phyloP scores from a whole-genome alignment of 2,329 filamentous ascomycete species.

The Cylindrodendrum hubeiense region DNA sequence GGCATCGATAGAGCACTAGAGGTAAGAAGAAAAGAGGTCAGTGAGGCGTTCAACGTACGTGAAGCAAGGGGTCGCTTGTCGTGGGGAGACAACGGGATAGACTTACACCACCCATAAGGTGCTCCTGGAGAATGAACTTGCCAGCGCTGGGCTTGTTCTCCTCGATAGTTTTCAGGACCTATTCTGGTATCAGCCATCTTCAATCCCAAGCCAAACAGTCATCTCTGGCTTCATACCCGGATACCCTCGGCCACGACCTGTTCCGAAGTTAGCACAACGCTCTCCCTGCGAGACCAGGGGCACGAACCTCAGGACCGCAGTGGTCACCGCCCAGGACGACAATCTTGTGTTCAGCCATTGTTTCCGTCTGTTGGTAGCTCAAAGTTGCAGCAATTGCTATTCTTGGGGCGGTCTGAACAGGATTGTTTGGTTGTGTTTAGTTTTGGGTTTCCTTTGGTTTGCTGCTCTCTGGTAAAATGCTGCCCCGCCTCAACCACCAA shows the following conservation, averaged over 20 bases:
- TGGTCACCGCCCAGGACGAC: constrained; percentile 88
- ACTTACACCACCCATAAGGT: constrained; percentile 90
- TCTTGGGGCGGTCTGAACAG: background rate
- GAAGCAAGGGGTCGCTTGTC: constrained; percentile 7
- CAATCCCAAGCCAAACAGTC: background rate
- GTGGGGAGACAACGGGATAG: constrained; percentile 3
- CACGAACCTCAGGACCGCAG: constrained; percentile 83
- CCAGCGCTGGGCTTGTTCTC: constrained; percentile 74
- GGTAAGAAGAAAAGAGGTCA: background rate
- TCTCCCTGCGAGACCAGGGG: background rate
- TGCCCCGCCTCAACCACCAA: constrained; percentile 41
- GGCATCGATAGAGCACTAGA: constrained; percentile 87
- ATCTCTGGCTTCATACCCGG: constrained; percentile 70
- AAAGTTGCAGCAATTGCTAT: constrained; percentile 5
- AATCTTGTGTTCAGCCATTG: constrained; percentile 80
- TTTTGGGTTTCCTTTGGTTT: constrained; percentile 22
- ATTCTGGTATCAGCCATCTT: constrained; percentile 20
- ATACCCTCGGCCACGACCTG: constrained; percentile 85
- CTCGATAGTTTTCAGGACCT: constrained; percentile 87
- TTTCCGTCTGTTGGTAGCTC: background rate
- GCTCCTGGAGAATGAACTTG: constrained; percentile 90
- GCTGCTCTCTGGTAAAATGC: constrained; percentile 20
- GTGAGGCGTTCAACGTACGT: background rate
- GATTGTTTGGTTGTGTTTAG: constrained; percentile 14
- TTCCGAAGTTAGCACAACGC: constrained; percentile 32